Base-by-base conservation (phyloP, 306 rosid species). In the Gynostemma pentaphyllum region DNA sequence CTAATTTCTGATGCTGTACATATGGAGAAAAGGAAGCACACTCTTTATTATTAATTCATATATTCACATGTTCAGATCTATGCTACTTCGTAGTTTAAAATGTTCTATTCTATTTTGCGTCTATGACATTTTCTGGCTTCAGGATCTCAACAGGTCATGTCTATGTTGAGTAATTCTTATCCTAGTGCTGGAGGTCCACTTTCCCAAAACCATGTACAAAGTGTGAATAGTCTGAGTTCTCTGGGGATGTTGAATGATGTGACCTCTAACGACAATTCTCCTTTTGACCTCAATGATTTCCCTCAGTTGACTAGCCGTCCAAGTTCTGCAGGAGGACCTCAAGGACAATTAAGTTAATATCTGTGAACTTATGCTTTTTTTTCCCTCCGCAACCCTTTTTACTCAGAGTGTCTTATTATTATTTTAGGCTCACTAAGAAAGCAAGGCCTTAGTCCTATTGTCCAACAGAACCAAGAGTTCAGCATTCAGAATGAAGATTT, bases 401-500 rank as follows among this genome's bases (percentile, higher is more conserved):
- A 14, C 34, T 27, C 24, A 64, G 23, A 29, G 26, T 55, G 46
- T 69, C 23, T 62, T 67, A 5, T 65, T 47, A 56, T 32, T 67
- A 21, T 78, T 82, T 63, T 83, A 94, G 99, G 99, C 73, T 88
- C 95, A 13, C 74, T 88, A 52, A 96, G 99, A 26, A 94, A 94
- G 64, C 99, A 94, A 75, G 99, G 99, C 69, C 84, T 84, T 61
- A 76, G 96, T 84, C 94, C 99, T 63, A 86, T 88, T 69, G 99
- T 79, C 69, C 99, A 94, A 86, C 99, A 84, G 76, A 94, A 86
- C 64, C 99, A 86, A 49, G 99, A 94, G 84, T 94, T 94, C 76
- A 94, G 94, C 74, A 94, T 94, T 76, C 97, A 86, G 72, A 94
- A 82, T 81, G 99, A 94, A 72, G 97, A 94, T 76, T 94, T 94